phyloP scores from a whole-genome alignment of 2,329 filamentous ascomycete species.

The Emydomyces testavorans region DNA sequence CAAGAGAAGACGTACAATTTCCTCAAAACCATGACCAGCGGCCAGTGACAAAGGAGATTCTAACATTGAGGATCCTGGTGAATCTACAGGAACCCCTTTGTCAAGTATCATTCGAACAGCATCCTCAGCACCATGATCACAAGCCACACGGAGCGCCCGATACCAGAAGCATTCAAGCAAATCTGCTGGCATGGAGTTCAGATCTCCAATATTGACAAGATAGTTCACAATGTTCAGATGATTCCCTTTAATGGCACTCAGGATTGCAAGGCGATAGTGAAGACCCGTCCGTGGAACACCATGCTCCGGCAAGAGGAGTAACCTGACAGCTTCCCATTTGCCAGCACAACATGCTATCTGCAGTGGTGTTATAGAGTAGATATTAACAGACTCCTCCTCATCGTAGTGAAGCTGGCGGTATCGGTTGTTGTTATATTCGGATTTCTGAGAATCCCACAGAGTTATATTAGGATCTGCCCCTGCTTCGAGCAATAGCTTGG shows the following conservation, averaged over 20 bases:
- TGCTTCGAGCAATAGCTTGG: slow-evolving; percentile 1
- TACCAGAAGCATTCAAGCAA: not conserved
- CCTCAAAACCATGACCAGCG: slow-evolving; percentile 4
- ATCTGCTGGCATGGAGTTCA: not conserved
- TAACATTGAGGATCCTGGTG: not conserved
- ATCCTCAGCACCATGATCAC: slow-evolving; percentile 1
- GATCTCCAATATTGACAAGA: slow-evolving; percentile 4
- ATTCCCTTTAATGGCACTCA: slow-evolving; percentile 2
- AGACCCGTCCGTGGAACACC: not conserved
- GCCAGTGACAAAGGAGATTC: not conserved
- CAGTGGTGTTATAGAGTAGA: not conserved
- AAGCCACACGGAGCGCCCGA: slow-evolving; percentile 2
- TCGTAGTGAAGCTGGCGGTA: not conserved
- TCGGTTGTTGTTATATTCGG: not conserved
- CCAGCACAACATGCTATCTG: slow-evolving; percentile 4
- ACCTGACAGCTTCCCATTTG: slow-evolving; percentile 3
- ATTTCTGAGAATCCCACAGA: not conserved
- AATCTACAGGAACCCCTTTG: not conserved
- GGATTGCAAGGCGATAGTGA: not conserved
- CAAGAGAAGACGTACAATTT: slow-evolving; percentile 4
- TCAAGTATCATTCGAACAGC: slow-evolving; percentile 2
- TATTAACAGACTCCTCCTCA: not conserved
- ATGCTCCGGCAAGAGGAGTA: slow-evolving; percentile 1
- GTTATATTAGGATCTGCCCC: not conserved
- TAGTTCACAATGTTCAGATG: slow-evolving; percentile 1